Evolutionary conservation across 2,329 filamentous ascomycete genomes (phyloP).

Genomic region (Botrytis fabae): DNA sequence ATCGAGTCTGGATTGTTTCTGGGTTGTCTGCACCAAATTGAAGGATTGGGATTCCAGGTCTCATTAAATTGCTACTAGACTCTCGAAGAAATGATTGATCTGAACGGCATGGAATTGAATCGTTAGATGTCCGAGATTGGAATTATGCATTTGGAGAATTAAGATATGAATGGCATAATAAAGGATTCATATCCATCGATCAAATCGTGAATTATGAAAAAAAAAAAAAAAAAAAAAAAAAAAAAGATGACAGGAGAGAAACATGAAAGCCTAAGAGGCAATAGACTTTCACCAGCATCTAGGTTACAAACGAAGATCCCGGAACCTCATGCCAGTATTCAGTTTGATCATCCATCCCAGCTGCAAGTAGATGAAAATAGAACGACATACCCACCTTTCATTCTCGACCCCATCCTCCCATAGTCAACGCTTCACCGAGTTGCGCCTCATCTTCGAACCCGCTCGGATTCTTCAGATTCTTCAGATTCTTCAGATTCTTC

Average conservation of each 20-base stretch:
- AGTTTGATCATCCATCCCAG: not conserved
- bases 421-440: not conserved
- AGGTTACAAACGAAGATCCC: not conserved
- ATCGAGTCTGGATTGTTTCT: not conserved
- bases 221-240: no score
- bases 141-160: not conserved
- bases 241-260: not conserved
- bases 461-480: not conserved
- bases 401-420: not conserved
- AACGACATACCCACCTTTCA: not conserved
- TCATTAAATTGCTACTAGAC: not conserved
- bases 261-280: no score
- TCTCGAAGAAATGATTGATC: not conserved
- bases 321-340: not conserved
- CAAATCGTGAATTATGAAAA: not conserved
- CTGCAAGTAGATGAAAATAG: not conserved
- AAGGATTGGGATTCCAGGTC: not conserved
- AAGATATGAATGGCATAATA: not conserved
- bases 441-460: not conserved
- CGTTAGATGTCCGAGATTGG: not conserved
- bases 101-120: not conserved
- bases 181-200: not conserved
- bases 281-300: slow-evolving; percentile 9
- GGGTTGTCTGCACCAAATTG: not conserved
- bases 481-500: not conserved